Evolutionary conservation across 2,329 filamentous ascomycete species (phyloP).

Genomic region (Neodidymelliopsis sp.): DNA sequence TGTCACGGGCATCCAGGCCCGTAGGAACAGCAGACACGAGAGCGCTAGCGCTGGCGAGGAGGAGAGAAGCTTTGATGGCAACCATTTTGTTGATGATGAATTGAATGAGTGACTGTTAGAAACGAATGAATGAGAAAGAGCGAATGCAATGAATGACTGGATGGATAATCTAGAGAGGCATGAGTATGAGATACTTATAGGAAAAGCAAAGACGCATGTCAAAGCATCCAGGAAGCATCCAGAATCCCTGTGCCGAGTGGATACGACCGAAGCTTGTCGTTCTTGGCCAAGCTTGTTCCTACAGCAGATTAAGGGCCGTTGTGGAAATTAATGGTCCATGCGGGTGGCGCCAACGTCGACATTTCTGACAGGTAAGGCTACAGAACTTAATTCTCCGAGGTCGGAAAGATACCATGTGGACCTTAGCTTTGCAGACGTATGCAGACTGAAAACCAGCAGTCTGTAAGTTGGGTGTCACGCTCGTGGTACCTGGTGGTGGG

Average conservation of each 20-base stretch:
- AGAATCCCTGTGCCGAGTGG: conserved; percentile 10
- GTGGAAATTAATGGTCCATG: conserved; percentile 22
- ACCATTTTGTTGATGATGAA: conserved; percentile 26
- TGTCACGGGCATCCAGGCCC: conserved; percentile 40
- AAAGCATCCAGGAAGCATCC: neutral
- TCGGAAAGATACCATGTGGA: conserved; percentile 1
- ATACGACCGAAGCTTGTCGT: conserved; percentile 31
- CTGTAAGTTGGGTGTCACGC: neutral
- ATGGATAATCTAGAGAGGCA: conserved; percentile 6
- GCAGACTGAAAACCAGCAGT: neutral
- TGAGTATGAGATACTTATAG: conserved; percentile 26
- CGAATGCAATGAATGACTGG: conserved; percentile 21
- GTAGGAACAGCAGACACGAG: conserved; percentile 41
- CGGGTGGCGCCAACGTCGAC: conserved; percentile 15
- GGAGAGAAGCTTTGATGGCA: conserved; percentile 30
- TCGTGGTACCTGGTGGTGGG: neutral
- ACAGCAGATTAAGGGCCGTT: conserved; percentile 30
- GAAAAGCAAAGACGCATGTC: neutral
- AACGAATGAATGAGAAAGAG: conserved; percentile 15
- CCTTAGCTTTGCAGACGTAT: neutral
- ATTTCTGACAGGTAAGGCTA: neutral
- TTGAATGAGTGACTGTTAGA: conserved; percentile 17
- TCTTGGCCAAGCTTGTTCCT: conserved; percentile 38
- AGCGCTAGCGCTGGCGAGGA: conserved; percentile 38
- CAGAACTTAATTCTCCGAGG: conserved; percentile 3